phyloP scores from a whole-genome alignment of 257 asterid genomes.

The Nicotiana obtusifolia region DNA sequence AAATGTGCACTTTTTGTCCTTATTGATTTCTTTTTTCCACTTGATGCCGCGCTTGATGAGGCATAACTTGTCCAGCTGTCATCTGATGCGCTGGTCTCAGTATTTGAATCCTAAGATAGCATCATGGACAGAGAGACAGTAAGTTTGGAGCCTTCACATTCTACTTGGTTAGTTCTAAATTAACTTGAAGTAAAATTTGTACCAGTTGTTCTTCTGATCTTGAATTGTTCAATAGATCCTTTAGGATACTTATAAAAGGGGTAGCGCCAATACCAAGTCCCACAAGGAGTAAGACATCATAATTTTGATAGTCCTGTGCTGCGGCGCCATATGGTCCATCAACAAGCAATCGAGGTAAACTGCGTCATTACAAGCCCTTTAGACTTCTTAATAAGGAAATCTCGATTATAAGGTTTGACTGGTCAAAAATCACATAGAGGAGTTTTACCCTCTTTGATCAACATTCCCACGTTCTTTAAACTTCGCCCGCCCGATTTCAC shows the following conservation, averaged over 20 bases:
- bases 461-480: constrained; percentile 48
- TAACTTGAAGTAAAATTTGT: constrained; percentile 3
- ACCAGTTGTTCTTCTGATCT: constrained; percentile 57
- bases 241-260: constrained; percentile 87
- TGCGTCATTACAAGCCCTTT: constrained; percentile 23
- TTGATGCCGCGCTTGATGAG: constrained; percentile 46
- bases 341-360: constrained; percentile 68
- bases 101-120: constrained; percentile 50
- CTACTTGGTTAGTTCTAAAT: background rate
- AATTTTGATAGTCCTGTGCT: constrained; percentile 82
- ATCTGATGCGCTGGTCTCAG: constrained; percentile 75
- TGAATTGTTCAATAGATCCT: constrained; percentile 69
- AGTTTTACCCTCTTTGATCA: constrained; percentile 53
- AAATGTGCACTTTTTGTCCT: constrained; percentile 65
- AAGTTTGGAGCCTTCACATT: constrained; percentile 4
- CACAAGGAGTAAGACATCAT: constrained; percentile 76
- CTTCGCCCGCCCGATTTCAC: constrained; percentile 61
- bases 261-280: constrained; percentile 97
- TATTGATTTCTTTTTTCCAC: constrained; percentile 45
- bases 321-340: constrained; percentile 98
- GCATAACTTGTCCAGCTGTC: constrained; percentile 65
- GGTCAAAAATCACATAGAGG: background rate
- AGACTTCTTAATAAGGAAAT: background rate
- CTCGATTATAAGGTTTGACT: background rate
- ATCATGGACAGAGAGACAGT: background rate